phyloP scores from a whole-genome alignment of 2,329 filamentous ascomycete species.

The Acrocalymma vagum region DNA sequence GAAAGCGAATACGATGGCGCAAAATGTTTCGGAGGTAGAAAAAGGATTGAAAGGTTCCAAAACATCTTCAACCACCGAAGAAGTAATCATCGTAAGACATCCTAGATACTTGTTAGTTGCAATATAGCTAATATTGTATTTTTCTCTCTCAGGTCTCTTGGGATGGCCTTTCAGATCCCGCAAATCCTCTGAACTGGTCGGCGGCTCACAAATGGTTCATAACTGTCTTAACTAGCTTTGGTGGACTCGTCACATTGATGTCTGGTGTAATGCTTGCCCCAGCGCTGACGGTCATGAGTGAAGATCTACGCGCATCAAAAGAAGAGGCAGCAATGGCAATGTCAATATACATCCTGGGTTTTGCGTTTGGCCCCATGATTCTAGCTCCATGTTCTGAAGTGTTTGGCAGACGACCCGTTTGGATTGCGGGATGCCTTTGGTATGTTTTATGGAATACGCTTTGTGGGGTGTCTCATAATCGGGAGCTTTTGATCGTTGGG shows the following conservation, averaged over 20 bases:
- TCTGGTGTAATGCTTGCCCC: conserved; percentile 30
- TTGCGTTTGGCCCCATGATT: conserved; percentile 68
- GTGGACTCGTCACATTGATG: conserved; percentile 31
- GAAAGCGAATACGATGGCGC: too few species aligned
- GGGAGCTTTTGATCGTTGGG: conserved; percentile 18
- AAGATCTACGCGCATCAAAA: conserved; percentile 17
- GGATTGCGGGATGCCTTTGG: conserved; percentile 23
- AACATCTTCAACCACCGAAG: too few species aligned
- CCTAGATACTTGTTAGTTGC: too few species aligned
- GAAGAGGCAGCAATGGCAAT: conserved; percentile 22
- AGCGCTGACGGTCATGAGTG: conserved; percentile 15
- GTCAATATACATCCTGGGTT: conserved; percentile 33
- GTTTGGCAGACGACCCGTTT: conserved; percentile 73
- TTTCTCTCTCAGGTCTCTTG: conserved; percentile 25
- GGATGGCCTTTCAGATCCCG: conserved; percentile 14
- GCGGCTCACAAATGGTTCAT: conserved; percentile 51
- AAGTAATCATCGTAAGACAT: too few species aligned
- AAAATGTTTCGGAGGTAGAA: too few species aligned
- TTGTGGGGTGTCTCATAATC: conserved; percentile 15
- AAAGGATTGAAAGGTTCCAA: too few species aligned
- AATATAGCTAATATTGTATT: too few species aligned
- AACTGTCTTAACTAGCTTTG: conserved; percentile 37
- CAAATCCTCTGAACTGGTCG: conserved; percentile 39
- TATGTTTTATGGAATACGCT: conserved; percentile 29
- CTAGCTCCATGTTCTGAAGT: conserved; percentile 82